A percentile compares a stretch with the other conserved stretches of the same genome.
Evolutionary conservation across 177 flowering plant species (phyloP).

Genomic region (Vitis hybrid): DNA sequence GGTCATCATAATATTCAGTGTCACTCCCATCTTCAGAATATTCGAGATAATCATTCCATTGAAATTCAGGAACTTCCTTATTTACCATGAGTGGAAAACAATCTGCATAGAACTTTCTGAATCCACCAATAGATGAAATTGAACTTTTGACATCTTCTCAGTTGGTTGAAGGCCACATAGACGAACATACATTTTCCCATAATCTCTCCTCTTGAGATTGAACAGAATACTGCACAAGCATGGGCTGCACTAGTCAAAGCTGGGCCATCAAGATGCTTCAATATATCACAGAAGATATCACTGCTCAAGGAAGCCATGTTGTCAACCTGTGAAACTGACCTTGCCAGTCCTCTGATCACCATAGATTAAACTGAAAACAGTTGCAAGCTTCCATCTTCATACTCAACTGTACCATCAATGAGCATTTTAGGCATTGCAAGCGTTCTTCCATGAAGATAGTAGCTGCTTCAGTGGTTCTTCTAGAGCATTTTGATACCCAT

Average conservation of each 20-base stretch:
- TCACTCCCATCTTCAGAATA: conserved; percentile 78
- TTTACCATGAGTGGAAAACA: conserved; percentile 84
- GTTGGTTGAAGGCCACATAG: conserved; percentile 88
- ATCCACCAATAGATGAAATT: conserved; percentile 73
- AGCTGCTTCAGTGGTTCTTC: too few species aligned
- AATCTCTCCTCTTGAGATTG: conserved; percentile 77
- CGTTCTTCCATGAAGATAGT: too few species aligned
- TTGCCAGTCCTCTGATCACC: conserved; percentile 24
- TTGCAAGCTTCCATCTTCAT: conserved; percentile 11
- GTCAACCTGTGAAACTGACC: conserved; percentile 42
- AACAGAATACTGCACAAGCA: conserved; percentile 70
- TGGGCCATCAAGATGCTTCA: conserved; percentile 84
- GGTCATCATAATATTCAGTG: conserved; percentile 77
- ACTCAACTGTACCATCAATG: too few species aligned
- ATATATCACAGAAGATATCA: conserved; percentile 80
- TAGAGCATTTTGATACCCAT: too few species aligned
- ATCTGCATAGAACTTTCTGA: conserved; percentile 78
- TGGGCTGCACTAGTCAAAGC: conserved; percentile 86
- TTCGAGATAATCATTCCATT: conserved; percentile 49
- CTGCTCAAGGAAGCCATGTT: conserved; percentile 52
- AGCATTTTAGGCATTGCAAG: too few species aligned
- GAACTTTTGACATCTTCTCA: conserved; percentile 72
- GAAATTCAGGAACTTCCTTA: conserved; percentile 60
- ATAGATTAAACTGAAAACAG: conserved; percentile 5
- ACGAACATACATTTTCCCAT: conserved; percentile 82